phyloP scores from a whole-genome alignment of 2,329 filamentous ascomycete species.

The Scorias spongiosa region DNA sequence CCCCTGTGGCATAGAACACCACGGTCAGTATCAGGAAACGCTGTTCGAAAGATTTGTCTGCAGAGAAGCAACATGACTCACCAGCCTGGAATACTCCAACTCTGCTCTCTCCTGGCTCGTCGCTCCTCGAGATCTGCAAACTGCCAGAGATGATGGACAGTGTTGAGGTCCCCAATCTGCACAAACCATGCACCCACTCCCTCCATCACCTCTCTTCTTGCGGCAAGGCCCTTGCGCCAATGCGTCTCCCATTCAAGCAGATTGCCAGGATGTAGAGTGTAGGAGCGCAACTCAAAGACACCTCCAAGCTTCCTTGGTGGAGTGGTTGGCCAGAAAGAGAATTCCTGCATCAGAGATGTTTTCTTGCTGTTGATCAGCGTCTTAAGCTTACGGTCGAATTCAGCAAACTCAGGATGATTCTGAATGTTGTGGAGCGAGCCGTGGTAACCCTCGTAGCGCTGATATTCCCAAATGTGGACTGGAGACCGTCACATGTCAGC shows the following conservation, averaged over 20 bases:
- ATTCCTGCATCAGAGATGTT: slow-evolving; percentile 95
- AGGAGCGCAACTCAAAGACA: slow-evolving; percentile 89
- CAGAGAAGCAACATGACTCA: slow-evolving; percentile 12
- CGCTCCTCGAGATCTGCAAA: slow-evolving; percentile 94
- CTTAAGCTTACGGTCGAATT: slow-evolving; percentile 74
- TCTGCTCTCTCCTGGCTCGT: slow-evolving; percentile 78
- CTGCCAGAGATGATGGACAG: slow-evolving; percentile 95
- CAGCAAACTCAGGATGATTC: slow-evolving; percentile 65
- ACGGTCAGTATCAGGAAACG: background rate
- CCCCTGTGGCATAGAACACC: slow-evolving; percentile 26
- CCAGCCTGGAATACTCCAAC: slow-evolving; percentile 92
- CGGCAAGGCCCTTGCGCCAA: slow-evolving; percentile 84
- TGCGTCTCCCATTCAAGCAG: slow-evolving; percentile 97
- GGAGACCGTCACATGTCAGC: background rate
- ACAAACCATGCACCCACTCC: slow-evolving; percentile 89
- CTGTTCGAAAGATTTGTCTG: background rate
- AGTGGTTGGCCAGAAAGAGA: slow-evolving; percentile 97
- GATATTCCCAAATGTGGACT: slow-evolving; percentile 99
- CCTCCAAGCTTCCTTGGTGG: slow-evolving; percentile 79
- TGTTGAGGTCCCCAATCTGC: slow-evolving; percentile 94
- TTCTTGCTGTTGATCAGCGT: slow-evolving; percentile 71
- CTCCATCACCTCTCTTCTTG: slow-evolving; percentile 92
- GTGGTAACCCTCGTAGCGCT: slow-evolving; percentile 92
- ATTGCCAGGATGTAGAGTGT: slow-evolving; percentile 90
- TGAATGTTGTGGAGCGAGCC: slow-evolving; percentile 76